Percentiles rank a stretch among this genome's conserved stretches.
Evolutionary conservation across 805 yeast genomes (phyloP).

Genomic region (Huiozyma sinensis): DNA sequence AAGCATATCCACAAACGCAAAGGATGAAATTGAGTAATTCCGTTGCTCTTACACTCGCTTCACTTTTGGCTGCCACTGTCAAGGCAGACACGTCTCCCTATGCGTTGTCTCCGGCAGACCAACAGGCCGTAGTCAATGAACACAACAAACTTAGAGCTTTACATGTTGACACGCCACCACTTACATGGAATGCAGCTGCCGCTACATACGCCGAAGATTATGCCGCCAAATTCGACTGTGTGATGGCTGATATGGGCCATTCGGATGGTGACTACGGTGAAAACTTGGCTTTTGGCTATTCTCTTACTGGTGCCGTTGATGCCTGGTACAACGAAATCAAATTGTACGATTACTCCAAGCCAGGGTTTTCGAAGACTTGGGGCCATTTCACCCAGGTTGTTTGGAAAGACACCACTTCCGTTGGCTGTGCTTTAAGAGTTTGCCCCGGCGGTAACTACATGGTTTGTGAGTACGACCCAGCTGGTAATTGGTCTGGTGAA

Average conservation of each 20-base stretch:
- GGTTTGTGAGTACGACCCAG: constrained; percentile 64
- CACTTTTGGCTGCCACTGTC: not conserved
- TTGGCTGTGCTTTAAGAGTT: constrained; percentile 62
- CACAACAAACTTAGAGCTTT: constrained; percentile 36
- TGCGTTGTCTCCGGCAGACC: not conserved
- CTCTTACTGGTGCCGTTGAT: constrained; percentile 38
- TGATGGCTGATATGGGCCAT: constrained; percentile 46
- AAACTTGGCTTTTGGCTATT: constrained; percentile 60
- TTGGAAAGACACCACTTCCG: constrained; percentile 49
- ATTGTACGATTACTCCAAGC: constrained; percentile 41
- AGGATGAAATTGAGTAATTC: not conserved
- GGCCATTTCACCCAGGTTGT: constrained; percentile 77
- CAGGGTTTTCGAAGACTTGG: constrained; percentile 32
- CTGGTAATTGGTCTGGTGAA: constrained; percentile 57
- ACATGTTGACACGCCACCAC: constrained; percentile 18
- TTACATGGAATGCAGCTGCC: constrained; percentile 40
- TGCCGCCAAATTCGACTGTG: constrained; percentile 39
- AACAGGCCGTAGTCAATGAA: not conserved
- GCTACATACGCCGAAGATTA: constrained; percentile 41
- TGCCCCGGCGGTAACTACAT: constrained; percentile 52
- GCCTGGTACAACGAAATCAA: constrained; percentile 66
- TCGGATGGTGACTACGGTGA: constrained; percentile 54
- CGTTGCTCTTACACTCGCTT: not conserved
- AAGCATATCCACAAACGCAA: too few species aligned
- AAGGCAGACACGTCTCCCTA: not conserved